Percentiles rank a stretch among this genome's conserved stretches.
phyloP scores from a whole-genome alignment of 257 asterid genomes.

The Nicotiana attenuata region DNA sequence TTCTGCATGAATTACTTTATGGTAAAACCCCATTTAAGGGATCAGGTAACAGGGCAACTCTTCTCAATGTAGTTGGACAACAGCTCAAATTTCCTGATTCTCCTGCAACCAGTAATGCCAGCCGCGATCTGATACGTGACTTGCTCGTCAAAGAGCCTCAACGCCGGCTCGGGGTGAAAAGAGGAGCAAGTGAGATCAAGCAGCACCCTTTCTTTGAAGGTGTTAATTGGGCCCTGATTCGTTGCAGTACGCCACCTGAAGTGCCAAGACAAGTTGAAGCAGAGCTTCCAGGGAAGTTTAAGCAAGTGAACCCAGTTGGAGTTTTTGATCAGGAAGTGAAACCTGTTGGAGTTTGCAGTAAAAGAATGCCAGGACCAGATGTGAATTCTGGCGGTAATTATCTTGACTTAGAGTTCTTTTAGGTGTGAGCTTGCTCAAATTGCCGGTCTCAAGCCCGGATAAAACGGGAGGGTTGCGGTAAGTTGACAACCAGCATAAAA shows the following conservation, averaged over 20 bases:
- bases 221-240: slow-evolving; percentile 41
- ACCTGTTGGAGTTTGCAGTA: slow-evolving; percentile 15
- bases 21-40: slow-evolving; percentile 38
- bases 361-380: slow-evolving; percentile 24
- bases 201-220: slow-evolving; percentile 40
- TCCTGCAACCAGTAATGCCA: slow-evolving; percentile 31
- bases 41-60: slow-evolving; percentile 32
- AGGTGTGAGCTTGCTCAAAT: not conserved
- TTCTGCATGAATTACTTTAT: slow-evolving; percentile 27
- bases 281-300: slow-evolving; percentile 13
- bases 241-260: slow-evolving; percentile 38
- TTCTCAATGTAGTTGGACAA: slow-evolving; percentile 34
- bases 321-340: slow-evolving; percentile 4
- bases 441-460: too few species aligned
- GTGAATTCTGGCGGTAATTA: slow-evolving; percentile 24
- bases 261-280: slow-evolving; percentile 30
- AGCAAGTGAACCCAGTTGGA: slow-evolving; percentile 17
- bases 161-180: slow-evolving; percentile 33
- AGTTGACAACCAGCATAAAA: too few species aligned
- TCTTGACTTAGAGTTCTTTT: slow-evolving; percentile 37
- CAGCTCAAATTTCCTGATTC: slow-evolving; percentile 31
- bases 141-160: slow-evolving; percentile 34
- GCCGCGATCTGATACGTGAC: slow-evolving; percentile 28
- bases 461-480: too few species aligned
- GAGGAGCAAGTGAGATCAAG: slow-evolving; percentile 39